Base-by-base conservation (phyloP, 2,329 filamentous ascomycete species). In the Phialophora expanda region DNA sequence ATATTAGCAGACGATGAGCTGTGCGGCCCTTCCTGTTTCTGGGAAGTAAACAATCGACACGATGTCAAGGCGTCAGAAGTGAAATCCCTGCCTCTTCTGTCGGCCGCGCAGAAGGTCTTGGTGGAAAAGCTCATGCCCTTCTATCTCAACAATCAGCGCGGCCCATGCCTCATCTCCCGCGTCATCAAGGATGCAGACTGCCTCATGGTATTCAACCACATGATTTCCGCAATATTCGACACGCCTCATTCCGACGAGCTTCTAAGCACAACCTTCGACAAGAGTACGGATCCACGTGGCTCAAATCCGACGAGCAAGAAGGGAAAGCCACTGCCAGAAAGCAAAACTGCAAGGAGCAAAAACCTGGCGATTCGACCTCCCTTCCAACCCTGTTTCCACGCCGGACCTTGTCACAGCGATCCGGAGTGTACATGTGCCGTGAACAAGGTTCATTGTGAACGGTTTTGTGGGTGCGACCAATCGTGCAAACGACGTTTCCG, bases 401-500 rank as follows among this genome's bases (percentile, higher is more conserved):
- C 66, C 1, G 73, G 73, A 11, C 69, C 69, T 30, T 74, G 73
- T 59, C 28, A 66, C 54, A 65, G 65, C 41, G 69, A 72, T 51
- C 48, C 58, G 4, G 64, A 67, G 2, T 74, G 72, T 57, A 66
- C 57, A 12, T 74, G 72, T 63, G 68, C 58, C 32, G 51, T 50
- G 30, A 67, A 63, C 46, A 72, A 69, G 51, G 64, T 73, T 5
- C 66, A 71, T n/a, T 74, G 73, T 64, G 73, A 74, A 55, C 41
- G 64, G 22, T 66, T 69, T 24, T 74, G 73, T 51, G 67, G 62
- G 14, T 74, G 73, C 57, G 64, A 67, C 46, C 44, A 67, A 22
- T 61, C 61, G 3, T 74, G 73, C 63, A 68, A 66, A 41, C 66
- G 73, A 56, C 69, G 72, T 8, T 74, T 72, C 56, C 66, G 64